A percentile compares a stretch with the other conserved stretches of the same genome.
Evolutionary conservation across 306 rosid species (phyloP).

Genomic region (Delonix regia): DNA sequence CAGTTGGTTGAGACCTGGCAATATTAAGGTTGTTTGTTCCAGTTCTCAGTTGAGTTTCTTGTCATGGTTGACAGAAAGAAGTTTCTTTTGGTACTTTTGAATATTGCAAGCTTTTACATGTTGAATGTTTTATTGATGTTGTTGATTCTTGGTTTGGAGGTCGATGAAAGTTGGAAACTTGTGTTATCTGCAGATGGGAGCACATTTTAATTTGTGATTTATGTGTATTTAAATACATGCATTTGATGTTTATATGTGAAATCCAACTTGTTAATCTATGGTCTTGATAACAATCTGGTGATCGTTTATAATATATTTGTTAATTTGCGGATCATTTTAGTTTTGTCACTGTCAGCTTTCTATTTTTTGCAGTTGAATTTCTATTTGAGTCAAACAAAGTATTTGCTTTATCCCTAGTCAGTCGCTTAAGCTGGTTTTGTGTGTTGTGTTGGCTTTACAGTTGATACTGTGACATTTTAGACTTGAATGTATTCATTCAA

Average conservation of each 20-base stretch:
- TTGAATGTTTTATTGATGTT: slow-evolving; percentile 12
- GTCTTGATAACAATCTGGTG: neutral
- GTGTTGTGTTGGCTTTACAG: slow-evolving; percentile 6
- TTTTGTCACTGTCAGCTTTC: slow-evolving; percentile 4
- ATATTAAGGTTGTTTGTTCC: slow-evolving; percentile 30
- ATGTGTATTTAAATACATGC: slow-evolving; percentile 23
- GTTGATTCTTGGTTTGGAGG: slow-evolving; percentile 14
- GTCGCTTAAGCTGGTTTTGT: slow-evolving; percentile 3
- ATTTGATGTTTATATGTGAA: slow-evolving; percentile 20
- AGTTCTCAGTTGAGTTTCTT: slow-evolving; percentile 20
- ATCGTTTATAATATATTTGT: slow-evolving; percentile 15
- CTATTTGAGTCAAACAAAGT: slow-evolving; percentile 9
- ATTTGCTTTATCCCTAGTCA: neutral
- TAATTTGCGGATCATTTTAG: slow-evolving; percentile 31
- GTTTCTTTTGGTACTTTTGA: slow-evolving; percentile 19
- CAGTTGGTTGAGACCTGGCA: neutral
- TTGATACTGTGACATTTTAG: slow-evolving; percentile 21
- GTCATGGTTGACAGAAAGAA: neutral
- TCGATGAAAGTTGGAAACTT: neutral
- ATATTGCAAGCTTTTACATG: slow-evolving; percentile 3
- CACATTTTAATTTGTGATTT: slow-evolving; percentile 18
- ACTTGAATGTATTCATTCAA: slow-evolving; percentile 26
- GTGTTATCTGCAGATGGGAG: slow-evolving; percentile 1
- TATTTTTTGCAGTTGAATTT: slow-evolving; percentile 19
- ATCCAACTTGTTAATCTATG: slow-evolving; percentile 19